Percentiles rank a stretch among this genome's conserved stretches.
Evolutionary conservation across 139 green algal genomes (phyloP).

Genomic region (Coelastrella sp.): DNA sequence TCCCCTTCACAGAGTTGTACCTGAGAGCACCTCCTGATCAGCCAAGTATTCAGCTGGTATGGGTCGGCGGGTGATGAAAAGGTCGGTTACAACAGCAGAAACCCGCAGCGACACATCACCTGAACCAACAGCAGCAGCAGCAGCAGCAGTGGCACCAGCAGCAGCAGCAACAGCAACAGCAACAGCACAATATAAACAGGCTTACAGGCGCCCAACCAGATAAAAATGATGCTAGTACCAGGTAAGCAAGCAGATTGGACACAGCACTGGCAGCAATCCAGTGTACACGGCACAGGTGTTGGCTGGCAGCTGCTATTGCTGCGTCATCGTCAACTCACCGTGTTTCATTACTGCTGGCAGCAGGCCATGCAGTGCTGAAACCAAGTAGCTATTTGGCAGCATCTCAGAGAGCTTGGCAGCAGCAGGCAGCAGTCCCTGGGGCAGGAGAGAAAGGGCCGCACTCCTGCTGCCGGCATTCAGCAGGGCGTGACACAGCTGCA

Average conservation of each 20-base stretch:
- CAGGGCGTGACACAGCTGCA: constrained; percentile 48
- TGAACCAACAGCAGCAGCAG: neutral
- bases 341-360: constrained; percentile 39
- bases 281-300: neutral
- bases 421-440: constrained; percentile 31
- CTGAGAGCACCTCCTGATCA: constrained; percentile 1
- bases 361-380: constrained; percentile 22
- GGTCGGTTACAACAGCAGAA: neutral
- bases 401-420: neutral
- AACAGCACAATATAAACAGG: neutral
- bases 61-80: neutral
- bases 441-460: constrained; percentile 16
- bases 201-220: neutral
- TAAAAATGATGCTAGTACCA: too few relatives aligned
- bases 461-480: neutral
- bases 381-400: neutral
- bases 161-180: neutral
- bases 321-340: constrained; percentile 25
- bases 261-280: neutral
- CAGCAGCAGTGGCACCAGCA: neutral
- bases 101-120: constrained; percentile 26
- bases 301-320: neutral
- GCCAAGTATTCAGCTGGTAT: neutral
- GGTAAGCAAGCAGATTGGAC: neutral
- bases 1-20: neutral